phyloP scores from a whole-genome alignment of 352 stramenopile species.

The Phytophthora pinifolia region DNA sequence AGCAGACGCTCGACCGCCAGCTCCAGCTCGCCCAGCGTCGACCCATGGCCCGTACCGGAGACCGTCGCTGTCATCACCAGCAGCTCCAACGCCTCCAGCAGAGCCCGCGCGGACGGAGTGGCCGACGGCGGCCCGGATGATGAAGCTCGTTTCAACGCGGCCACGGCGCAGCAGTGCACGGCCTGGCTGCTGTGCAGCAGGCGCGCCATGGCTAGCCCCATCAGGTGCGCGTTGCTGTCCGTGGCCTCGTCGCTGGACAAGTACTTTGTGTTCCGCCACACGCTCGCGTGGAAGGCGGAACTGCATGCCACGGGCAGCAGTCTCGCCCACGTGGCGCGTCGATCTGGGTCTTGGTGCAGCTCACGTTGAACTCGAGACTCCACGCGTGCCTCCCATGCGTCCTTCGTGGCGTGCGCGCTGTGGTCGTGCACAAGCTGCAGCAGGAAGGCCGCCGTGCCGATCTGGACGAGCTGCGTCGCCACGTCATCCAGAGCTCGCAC shows the following conservation, averaged over 20 bases:
- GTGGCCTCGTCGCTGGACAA: slow-evolving; percentile 36
- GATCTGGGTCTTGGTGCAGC: slow-evolving; percentile 19
- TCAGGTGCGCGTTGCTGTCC: slow-evolving; percentile 56
- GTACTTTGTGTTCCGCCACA: slow-evolving; percentile 46
- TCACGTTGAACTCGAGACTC: slow-evolving; percentile 7
- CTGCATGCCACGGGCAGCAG: slow-evolving; percentile 52
- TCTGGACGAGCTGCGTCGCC: slow-evolving; percentile 27
- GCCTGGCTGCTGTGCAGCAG: slow-evolving; percentile 26
- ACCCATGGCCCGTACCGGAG: slow-evolving; percentile 1
- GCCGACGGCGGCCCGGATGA: not conserved
- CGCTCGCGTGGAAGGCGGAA: slow-evolving; percentile 37
- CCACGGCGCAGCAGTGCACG: slow-evolving; percentile 23
- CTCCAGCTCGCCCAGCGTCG: slow-evolving; percentile 16
- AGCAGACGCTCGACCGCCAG: slow-evolving; percentile 19
- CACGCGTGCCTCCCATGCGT: slow-evolving; percentile 19
- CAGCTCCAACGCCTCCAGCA: slow-evolving; percentile 28
- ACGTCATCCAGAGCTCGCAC: slow-evolving; percentile 28
- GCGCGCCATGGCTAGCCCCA: slow-evolving; percentile 35
- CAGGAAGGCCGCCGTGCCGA: slow-evolving; percentile 37
- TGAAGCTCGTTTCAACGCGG: slow-evolving; percentile 16
- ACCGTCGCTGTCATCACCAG: slow-evolving; percentile 11
- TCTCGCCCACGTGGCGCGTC: slow-evolving; percentile 16
- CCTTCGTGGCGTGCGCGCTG: slow-evolving; percentile 2
- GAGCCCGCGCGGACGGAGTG: slow-evolving; percentile 4
- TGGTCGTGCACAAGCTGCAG: slow-evolving; percentile 33